A percentile compares a stretch with the other conserved stretches of the same genome.
These are phyloP conservation scores for Tetramitus jugosus DNA, from an alignment of 208 protist species.

Conservation along the genomic window DNA sequence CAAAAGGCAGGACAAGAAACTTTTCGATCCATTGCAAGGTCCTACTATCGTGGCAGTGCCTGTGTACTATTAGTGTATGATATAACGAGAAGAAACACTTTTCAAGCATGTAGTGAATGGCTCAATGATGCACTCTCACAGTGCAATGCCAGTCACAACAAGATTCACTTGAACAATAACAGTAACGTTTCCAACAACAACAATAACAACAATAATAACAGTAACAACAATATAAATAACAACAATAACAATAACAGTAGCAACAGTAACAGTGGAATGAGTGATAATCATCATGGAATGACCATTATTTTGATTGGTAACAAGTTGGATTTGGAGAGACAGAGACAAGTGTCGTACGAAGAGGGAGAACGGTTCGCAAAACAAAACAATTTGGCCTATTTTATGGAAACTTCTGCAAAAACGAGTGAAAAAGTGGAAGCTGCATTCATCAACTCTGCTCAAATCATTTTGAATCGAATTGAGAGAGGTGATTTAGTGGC, in stretches of 20 bases:
- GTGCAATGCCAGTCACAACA: constrained; percentile 72
- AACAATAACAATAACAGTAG: too few relatives aligned
- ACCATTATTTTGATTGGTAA: not conserved
- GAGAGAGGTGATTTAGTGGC: too few relatives aligned
- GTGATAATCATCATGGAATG: not conserved
- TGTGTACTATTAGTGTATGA: constrained; percentile 96
- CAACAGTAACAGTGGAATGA: too few relatives aligned
- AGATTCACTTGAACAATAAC: too few relatives aligned
- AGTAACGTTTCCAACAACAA: too few relatives aligned
- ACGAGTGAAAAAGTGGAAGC: constrained; percentile 39
- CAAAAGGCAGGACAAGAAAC: constrained; percentile 63
- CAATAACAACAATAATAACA: too few relatives aligned
- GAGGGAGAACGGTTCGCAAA: constrained; percentile 90
- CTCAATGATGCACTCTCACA: constrained; percentile 91
- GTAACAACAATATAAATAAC: too few relatives aligned
- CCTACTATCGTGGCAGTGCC: constrained; percentile 96
- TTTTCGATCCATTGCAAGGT: constrained; percentile 98
- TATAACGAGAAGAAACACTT: constrained; percentile 90
- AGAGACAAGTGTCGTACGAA: constrained; percentile 56
- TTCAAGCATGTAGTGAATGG: constrained; percentile 90
- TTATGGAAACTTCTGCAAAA: constrained; percentile 95
- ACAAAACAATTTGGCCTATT: constrained; percentile 84
- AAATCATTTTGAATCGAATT: not conserved
- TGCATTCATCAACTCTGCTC: not conserved
- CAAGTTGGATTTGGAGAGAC: not conserved